A percentile compares a stretch with the other conserved stretches of the same genome.
Evolutionary conservation across 2,329 filamentous ascomycete genomes (phyloP).

Genomic region (Gnomoniopsis sp.): DNA sequence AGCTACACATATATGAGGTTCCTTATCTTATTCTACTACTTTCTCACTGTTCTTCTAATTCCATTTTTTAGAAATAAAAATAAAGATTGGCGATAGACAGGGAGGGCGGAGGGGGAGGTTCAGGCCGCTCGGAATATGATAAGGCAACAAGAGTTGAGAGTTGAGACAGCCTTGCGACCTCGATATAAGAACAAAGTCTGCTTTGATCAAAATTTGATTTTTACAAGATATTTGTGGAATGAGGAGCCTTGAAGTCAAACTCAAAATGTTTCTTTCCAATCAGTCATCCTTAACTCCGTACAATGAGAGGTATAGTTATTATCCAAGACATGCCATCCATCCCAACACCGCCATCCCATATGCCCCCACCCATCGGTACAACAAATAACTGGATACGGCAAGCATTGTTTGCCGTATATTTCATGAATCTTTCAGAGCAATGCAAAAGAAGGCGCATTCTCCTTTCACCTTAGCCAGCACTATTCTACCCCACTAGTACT

Average conservation of each 20-base stretch:
- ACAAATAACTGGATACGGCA: neutral
- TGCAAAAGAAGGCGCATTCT: neutral
- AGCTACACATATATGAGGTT: too few relatives aligned
- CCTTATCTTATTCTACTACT: too few relatives aligned
- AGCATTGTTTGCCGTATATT: neutral
- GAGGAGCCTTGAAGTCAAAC: neutral
- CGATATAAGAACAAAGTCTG: too few relatives aligned
- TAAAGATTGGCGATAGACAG: too few relatives aligned
- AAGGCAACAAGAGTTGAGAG: too few relatives aligned
- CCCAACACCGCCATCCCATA: neutral
- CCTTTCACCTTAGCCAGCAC: neutral
- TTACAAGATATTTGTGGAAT: too few relatives aligned
- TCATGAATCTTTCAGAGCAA: neutral
- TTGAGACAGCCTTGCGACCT: too few relatives aligned
- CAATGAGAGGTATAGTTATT: neutral
- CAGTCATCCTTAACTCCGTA: neutral
- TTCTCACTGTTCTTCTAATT: too few relatives aligned
- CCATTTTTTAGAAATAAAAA: too few relatives aligned
- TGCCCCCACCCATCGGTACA: neutral
- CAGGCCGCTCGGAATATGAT: too few relatives aligned
- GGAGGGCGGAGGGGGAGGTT: too few relatives aligned
- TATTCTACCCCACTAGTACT: slow-evolving; percentile 12
- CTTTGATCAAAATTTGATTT: too few relatives aligned
- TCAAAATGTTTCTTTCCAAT: neutral
- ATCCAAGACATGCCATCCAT: neutral